These are phyloP conservation scores for Pseudonectria buxi DNA, from an alignment of 2,329 filamentous ascomycete species.

Conservation along the genomic window DNA sequence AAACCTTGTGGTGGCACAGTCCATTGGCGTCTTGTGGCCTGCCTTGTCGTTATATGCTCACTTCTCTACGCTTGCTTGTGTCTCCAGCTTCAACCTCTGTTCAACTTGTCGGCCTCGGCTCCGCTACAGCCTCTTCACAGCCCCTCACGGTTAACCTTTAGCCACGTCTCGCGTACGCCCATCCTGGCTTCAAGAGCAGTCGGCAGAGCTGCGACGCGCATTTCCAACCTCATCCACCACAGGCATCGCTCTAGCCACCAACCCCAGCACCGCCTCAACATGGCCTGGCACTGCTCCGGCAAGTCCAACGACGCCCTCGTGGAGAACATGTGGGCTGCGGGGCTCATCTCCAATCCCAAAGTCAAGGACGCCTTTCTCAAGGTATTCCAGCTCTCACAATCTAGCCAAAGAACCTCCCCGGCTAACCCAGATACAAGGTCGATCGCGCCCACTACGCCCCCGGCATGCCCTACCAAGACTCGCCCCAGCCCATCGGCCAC, in stretches of 20 bases:
- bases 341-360: slow-evolving; percentile 62
- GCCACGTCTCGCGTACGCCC: too few relatives aligned
- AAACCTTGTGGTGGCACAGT: too few relatives aligned
- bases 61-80: too few relatives aligned
- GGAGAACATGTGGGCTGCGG: slow-evolving; percentile 65
- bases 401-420: neutral
- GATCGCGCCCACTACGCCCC: slow-evolving; percentile 84
- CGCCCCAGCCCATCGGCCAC: slow-evolving; percentile 49
- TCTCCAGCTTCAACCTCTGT: slow-evolving; percentile 6
- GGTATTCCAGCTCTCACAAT: slow-evolving; percentile 33
- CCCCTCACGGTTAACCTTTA: too few relatives aligned
- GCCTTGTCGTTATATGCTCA: too few relatives aligned
- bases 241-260: neutral
- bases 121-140: too few relatives aligned
- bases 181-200: neutral
- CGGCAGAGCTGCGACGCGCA: neutral
- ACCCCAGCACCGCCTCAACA: slow-evolving; percentile 32
- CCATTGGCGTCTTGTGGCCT: too few relatives aligned
- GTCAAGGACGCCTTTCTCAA: slow-evolving; percentile 76
- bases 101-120: neutral
- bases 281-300: slow-evolving; percentile 90
- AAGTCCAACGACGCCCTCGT: slow-evolving; percentile 67
- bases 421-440: slow-evolving; percentile 47
- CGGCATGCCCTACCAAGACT: slow-evolving; percentile 57
- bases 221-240: neutral